A percentile compares a stretch with the other conserved stretches of the same genome.
These are phyloP conservation scores for Metschnikowia henanensis DNA, from an alignment of 805 yeast genomes.

Conservation along the genomic window DNA sequence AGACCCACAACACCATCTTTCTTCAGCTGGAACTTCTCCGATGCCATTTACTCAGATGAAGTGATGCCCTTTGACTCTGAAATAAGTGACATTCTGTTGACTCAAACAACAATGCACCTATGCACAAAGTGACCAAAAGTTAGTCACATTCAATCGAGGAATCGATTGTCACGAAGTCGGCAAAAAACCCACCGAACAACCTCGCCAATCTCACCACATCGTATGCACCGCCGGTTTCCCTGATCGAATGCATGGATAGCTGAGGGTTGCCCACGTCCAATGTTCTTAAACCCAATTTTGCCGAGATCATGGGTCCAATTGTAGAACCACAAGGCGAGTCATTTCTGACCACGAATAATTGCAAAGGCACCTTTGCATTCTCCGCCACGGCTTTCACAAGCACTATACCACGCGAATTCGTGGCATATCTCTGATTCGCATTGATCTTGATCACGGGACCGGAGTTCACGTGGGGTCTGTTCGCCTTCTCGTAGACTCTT, in stretches of 20 bases:
- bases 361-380: conserved; percentile 72
- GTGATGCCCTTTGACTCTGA: too few species aligned
- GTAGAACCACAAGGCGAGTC: conserved; percentile 96
- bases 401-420: conserved; percentile 88
- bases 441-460: conserved; percentile 95
- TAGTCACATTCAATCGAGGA: conserved; percentile 21
- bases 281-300: conserved; percentile 84
- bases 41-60: too few species aligned
- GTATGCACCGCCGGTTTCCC: conserved; percentile 84
- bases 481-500: conserved; percentile 70
- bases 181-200: conserved; percentile 65
- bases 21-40: too few species aligned
- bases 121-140: background rate
- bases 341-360: conserved; percentile 88
- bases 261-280: conserved; percentile 92
- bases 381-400: conserved; percentile 72
- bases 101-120: too few species aligned
- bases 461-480: conserved; percentile 76
- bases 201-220: conserved; percentile 66
- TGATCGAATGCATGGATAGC: conserved; percentile 87
- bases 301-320: conserved; percentile 90
- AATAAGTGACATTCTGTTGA: too few species aligned
- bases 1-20: too few species aligned
- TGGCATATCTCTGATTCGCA: conserved; percentile 94
- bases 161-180: conserved; percentile 29